Base-by-base conservation (phyloP, 805 yeast genomes). In the Suhomyces kilbournensis region DNA sequence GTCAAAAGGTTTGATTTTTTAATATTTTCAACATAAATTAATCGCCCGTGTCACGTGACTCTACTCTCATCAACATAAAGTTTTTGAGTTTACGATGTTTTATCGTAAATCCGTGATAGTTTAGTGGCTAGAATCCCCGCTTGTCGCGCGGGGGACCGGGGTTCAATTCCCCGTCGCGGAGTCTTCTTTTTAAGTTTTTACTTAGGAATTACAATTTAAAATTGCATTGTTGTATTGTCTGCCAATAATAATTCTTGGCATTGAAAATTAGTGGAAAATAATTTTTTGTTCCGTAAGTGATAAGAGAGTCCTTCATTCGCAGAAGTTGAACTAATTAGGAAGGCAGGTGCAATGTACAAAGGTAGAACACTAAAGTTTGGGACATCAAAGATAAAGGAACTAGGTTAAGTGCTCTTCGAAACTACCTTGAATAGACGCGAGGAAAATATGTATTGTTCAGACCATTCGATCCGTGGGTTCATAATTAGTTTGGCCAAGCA, bases 161-260 rank as follows among this genome's bases (percentile, higher is more conserved):
- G 49, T 47, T 47, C 49, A 47, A 47, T 47, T 47, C 49, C 49
- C 49, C 49, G 49, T 47, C 49, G 45, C 49, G 49, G 49, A 47
- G 49, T n/a, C n/a, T 35, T 35, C 14, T 32, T 32, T 30, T 32
- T 35, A 7, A 1, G 17, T 38, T 17, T 17, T 38, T 28, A 28
- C 12, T 28, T 10, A 28, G 32, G 10, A 28, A 20, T 10, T 12
- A 12, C 32, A 28, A 28, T 28, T 38, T 17, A 15, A 15, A 26
- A 17, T 28, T 12, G 7, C 25, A 9, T 6, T 45, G 26, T 15
- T 25, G 14, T 15, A 3, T 26, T 42, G 30, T 4, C 3, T 10
- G 40, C 12, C 10, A 35, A 35, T 15, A 8, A 5, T 9, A 38
- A 19, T 7, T 3, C 42, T 38, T 10, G 42, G 42, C 42, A 17